Conservation (phyloP, 176 grass and related monocot species). For the Alloteropsis semialata region DNA sequence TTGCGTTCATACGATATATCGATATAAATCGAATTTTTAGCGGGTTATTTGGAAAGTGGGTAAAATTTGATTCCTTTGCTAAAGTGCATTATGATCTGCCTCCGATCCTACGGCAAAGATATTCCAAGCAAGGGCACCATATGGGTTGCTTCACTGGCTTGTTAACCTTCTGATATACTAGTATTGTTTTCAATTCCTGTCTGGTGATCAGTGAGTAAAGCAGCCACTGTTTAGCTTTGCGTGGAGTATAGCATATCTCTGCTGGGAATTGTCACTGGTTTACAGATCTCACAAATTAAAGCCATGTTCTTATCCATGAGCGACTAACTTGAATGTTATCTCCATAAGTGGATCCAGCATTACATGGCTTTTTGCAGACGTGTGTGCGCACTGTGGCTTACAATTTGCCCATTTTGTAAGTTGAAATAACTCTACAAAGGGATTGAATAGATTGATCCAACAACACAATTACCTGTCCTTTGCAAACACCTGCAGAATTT, state of each 20-base stretch:
- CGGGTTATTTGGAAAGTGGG: neutral
- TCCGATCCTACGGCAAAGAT: constrained; percentile 10
- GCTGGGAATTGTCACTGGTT: neutral
- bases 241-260: neutral
- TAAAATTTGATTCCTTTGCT: neutral
- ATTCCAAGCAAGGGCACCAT: neutral
- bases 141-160: neutral
- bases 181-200: neutral
- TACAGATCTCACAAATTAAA: neutral
- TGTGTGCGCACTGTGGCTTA: neutral
- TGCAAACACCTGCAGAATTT: neutral
- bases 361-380: neutral
- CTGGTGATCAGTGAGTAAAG: neutral
- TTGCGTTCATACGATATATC: neutral
- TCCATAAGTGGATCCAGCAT: constrained; percentile 13
- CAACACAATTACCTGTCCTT: neutral
- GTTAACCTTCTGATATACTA: too few relatives aligned
- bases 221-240: constrained; percentile 12
- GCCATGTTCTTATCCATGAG: constrained; percentile 9
- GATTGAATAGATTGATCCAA: neutral
- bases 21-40: neutral
- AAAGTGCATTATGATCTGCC: neutral
- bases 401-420: neutral
- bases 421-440: neutral
- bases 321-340: neutral